Percentiles rank a stretch among this genome's conserved stretches.
phyloP scores from a whole-genome alignment of 1,284 basidiomycete species.

The Grifola frondosa region DNA sequence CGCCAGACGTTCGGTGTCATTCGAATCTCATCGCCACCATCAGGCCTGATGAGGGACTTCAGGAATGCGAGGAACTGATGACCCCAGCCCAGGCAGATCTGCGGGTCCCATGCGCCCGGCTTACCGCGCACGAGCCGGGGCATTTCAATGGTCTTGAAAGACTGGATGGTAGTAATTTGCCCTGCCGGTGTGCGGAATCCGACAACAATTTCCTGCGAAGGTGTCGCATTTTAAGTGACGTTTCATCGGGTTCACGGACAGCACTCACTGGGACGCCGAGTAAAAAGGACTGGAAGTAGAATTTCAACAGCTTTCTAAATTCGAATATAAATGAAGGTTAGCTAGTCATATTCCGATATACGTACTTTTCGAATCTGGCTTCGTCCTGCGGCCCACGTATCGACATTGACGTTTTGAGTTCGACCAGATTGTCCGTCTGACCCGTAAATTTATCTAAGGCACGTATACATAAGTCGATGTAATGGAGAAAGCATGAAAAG shows the following conservation, averaged over 20 bases:
- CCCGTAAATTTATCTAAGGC: slow-evolving; percentile 54
- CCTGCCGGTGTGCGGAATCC: slow-evolving; percentile 88
- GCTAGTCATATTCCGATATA: slow-evolving; percentile 5
- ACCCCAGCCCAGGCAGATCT: slow-evolving; percentile 75
- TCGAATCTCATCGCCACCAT: slow-evolving; percentile 2
- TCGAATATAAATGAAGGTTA: not conserved
- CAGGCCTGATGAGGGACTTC: slow-evolving; percentile 33
- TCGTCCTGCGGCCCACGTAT: slow-evolving; percentile 75
- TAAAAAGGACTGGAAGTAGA: slow-evolving; percentile 95
- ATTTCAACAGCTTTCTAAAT: slow-evolving; percentile 85
- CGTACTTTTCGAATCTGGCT: slow-evolving; percentile 79
- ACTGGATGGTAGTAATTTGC: slow-evolving; percentile 57
- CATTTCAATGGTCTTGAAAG: slow-evolving; percentile 72
- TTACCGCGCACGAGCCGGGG: slow-evolving; percentile 76
- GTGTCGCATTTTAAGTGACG: not conserved
- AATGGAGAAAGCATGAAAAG: not conserved
- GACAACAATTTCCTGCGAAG: slow-evolving; percentile 75
- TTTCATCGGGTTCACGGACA: not conserved
- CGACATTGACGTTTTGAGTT: slow-evolving; percentile 89
- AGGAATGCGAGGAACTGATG: slow-evolving; percentile 62
- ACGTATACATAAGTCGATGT: not conserved
- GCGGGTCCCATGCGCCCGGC: slow-evolving; percentile 76
- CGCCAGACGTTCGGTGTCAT: slow-evolving; percentile 56
- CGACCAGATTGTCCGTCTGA: slow-evolving; percentile 70
- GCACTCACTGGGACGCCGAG: slow-evolving; percentile 81